Conservation (phyloP, 768 basidiomycete genomes). For the Collybia mongolica region DNA sequence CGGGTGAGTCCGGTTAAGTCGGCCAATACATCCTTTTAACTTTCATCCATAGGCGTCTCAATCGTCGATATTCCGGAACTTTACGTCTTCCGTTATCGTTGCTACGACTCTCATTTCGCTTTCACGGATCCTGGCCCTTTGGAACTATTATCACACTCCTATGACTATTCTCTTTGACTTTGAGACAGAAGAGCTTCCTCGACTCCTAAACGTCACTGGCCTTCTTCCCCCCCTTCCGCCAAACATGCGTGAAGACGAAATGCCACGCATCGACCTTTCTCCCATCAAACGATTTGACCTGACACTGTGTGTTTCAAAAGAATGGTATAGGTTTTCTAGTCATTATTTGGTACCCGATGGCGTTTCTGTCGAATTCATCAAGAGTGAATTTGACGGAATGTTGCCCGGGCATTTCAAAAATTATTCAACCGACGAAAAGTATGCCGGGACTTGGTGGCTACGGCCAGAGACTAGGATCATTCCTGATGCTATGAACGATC, state of each 20-base stretch:
- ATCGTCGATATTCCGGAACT: slow-evolving; percentile 69
- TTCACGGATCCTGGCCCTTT: slow-evolving; percentile 78
- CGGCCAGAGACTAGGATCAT: slow-evolving; percentile 61
- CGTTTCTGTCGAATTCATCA: slow-evolving; percentile 82
- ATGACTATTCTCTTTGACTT: slow-evolving; percentile 68
- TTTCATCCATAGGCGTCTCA: slow-evolving; percentile 61
- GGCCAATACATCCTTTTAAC: background rate
- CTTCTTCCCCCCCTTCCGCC: slow-evolving; percentile 49
- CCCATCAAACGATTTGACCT: slow-evolving; percentile 70
- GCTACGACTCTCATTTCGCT: slow-evolving; percentile 68
- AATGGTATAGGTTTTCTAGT: slow-evolving; percentile 95
- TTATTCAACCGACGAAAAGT: slow-evolving; percentile 25
- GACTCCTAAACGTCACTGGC: slow-evolving; percentile 72
- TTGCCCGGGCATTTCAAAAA: slow-evolving; percentile 80
- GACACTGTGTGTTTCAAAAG: slow-evolving; percentile 84
- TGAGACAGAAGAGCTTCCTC: slow-evolving; percentile 77
- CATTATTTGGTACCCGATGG: slow-evolving; percentile 86
- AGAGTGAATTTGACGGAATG: slow-evolving; percentile 88
- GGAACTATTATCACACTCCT: slow-evolving; percentile 91
- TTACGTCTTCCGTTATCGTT: slow-evolving; percentile 72
- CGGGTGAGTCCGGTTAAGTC: slow-evolving; percentile 46
- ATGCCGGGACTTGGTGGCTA: slow-evolving; percentile 42
- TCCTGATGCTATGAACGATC: slow-evolving; percentile 77
- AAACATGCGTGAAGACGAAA: slow-evolving; percentile 37
- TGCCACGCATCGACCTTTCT: slow-evolving; percentile 59